A percentile compares a stretch with the other conserved stretches of the same genome.
phyloP scores from a whole-genome alignment of 768 basidiomycete species.

The Albatrellus ellisii region DNA sequence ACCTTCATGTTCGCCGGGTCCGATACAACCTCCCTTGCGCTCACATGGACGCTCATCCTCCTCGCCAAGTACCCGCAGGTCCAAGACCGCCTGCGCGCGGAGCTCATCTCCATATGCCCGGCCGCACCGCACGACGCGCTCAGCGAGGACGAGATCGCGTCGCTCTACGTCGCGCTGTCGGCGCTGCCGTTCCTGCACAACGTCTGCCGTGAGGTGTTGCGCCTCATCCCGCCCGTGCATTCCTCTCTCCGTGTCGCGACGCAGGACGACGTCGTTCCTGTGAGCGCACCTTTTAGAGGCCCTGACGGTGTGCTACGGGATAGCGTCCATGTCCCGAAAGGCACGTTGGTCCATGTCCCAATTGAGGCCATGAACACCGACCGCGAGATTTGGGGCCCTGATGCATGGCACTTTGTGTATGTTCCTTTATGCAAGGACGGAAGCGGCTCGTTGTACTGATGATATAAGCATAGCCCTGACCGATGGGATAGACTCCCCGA shows the following conservation, averaged over 20 bases:
- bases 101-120: slow-evolving; percentile 37
- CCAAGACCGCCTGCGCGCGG: slow-evolving; percentile 60
- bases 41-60: slow-evolving; percentile 77
- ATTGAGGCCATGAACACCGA: slow-evolving; percentile 74
- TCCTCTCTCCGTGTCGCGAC: slow-evolving; percentile 71
- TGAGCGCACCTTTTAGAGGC: slow-evolving; percentile 42
- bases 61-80: slow-evolving; percentile 53
- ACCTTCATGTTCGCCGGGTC: slow-evolving; percentile 89
- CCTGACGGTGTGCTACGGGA: slow-evolving; percentile 29
- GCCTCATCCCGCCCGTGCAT: slow-evolving; percentile 72
- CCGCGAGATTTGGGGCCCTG: slow-evolving; percentile 64
- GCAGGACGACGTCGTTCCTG: slow-evolving; percentile 67
- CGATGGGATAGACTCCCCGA: slow-evolving; percentile 73
- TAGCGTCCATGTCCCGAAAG: slow-evolving; percentile 44
- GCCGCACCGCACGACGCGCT: slow-evolving; percentile 22
- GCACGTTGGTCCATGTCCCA: slow-evolving; percentile 65
- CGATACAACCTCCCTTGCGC: slow-evolving; percentile 69
- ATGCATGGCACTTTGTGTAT: slow-evolving; percentile 75
- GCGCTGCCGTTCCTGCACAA: slow-evolving; percentile 64
- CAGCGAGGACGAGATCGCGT: slow-evolving; percentile 32
- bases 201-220: slow-evolving; percentile 60
- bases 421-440: background rate
- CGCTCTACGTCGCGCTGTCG: slow-evolving; percentile 46
- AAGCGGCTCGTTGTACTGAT: background rate
- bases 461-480: slow-evolving; percentile 42